Conservation (phyloP, 2,329 filamentous ascomycete species). For the Setomelanomma holmii region DNA sequence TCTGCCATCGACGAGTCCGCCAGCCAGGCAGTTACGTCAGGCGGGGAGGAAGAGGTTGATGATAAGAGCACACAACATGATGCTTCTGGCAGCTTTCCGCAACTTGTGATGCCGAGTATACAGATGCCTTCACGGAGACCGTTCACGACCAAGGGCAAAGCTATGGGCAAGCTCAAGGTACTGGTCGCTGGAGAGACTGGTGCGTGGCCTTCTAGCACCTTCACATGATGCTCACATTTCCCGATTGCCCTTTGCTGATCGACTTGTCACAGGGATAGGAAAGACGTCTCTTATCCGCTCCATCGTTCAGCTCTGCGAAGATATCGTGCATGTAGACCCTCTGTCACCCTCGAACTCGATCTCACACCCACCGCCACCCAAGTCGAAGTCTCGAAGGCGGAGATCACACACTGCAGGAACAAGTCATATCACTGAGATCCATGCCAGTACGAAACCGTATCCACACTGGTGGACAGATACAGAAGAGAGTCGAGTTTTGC, state of each 20-base stretch:
- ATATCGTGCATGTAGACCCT: conserved; percentile 92
- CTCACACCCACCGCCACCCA: conserved; percentile 29
- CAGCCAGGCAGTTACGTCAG: conserved; percentile 63
- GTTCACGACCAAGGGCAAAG: conserved; percentile 86
- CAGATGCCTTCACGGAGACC: conserved; percentile 87
- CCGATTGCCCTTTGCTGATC: too few species aligned
- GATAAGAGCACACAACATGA: conserved; percentile 45
- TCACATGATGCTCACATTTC: too few species aligned
- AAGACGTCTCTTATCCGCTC: conserved; percentile 91
- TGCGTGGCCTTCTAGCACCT: background rate
- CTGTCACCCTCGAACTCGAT: conserved; percentile 48
- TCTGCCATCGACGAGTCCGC: conserved; percentile 61
- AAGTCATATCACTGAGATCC: conserved; percentile 48
- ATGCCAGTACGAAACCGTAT: conserved; percentile 66
- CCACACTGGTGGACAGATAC: conserved; percentile 89
- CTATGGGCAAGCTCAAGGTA: conserved; percentile 86
- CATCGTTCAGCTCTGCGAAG: conserved; percentile 83
- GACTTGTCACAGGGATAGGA: conserved; percentile 84
- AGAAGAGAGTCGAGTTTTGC: conserved; percentile 67
- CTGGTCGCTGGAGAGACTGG: conserved; percentile 77
- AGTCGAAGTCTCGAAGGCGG: conserved; percentile 33
- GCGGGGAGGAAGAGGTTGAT: conserved; percentile 61
- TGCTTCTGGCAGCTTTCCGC: conserved; percentile 58
- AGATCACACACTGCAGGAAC: conserved; percentile 31
- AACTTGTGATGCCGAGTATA: conserved; percentile 98